Evolutionary conservation across 2,329 filamentous ascomycete species (phyloP), one percentile per base, ranked within the genome.

Genomic region (Thelonectria blattea): DNA sequence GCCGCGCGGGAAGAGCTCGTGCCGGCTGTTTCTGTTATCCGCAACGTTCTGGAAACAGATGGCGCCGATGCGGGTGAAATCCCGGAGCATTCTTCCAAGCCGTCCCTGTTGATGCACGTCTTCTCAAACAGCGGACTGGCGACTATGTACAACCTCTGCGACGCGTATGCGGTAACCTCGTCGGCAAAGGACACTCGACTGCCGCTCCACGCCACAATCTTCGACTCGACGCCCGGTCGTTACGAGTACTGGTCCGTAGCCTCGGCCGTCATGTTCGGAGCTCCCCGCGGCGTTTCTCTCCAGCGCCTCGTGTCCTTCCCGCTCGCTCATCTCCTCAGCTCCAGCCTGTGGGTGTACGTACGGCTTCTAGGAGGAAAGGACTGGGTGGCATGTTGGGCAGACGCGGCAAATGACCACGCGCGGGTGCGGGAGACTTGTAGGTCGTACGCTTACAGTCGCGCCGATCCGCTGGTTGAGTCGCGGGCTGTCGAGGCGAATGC

Each of bases 91-190:
- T 24, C 22, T 22, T 18, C 49, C 2, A 52, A 58, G 24, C 56
- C 42, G 6, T 14, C 56, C 15, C 14, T 53, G n/a, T 8, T 53
- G 17, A 42, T 53, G 8, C 56, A 53, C 49, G 14, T 53, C 17
- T 58, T 58, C 22, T 58, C 49, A 10, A 58, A 58, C 9, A 52
- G 42, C 6, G 56, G 56, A 15, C 34, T 53, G 12, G 56, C 41
- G 12, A 58, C 49, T 3, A 9, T 18, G n/a, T 47, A 58, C 20
- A 58, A 52, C 24, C 49, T 58, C 3, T 22, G 49, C 14, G 42
- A 58, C 34, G 49, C 52, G 22, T 58, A 58, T 22, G 42, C 56
- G 18, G 32, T 37, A 20, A 52, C 32, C 6, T 34, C 41, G 10
- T n/a, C 42, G 1, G 14, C 6, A 22, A 12, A 49, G 32, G 37